Evolutionary conservation across 768 basidiomycete species (phyloP), one percentile per base, ranked within the genome.

Genomic region (Kwoniella sp.): DNA sequence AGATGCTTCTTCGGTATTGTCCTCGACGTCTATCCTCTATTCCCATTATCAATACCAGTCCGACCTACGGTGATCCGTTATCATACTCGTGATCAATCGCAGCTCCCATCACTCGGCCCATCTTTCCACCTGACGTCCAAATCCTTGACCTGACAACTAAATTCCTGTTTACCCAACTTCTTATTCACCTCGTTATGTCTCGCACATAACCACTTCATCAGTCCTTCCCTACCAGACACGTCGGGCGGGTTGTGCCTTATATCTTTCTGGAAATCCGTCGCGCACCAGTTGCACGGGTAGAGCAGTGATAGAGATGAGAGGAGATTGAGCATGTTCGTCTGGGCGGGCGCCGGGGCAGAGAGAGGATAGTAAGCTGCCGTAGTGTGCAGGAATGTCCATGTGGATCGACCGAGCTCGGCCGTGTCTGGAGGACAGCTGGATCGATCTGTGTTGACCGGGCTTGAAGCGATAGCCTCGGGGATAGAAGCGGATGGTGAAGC

Each of bases 321-420:
- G 26, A 98, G 84, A 72, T 85, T 84, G 34, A 91, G 83, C 93
- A 97, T 97, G 69, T 90, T 88, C 29, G 87, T 85, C 63, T 90
- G 88, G 72, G 95, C 92, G 5, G 83, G 82, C 0, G 87, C 84
- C 0, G 88, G 86, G 0, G 95, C 92, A 17, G 83, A 81, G n/a
- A 89, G 87, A 28, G 95, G 93, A 82, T 93, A 98, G 81, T 97
- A 96, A 23, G 95, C 92, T 0, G 93, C 94, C 4, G 95, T 89
- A 9, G 93, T 89, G 76, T 97, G 95, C 31, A 98, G 84, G 85
- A 98, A 98, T 17, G 93, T 89, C 95, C 95, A 97, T 1, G 95
- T 95, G 51, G 94, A 90, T 55, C 88, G 87, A 1, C 95, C 95
- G 55, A 98, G 88, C 64, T 87, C 85, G 76, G 93, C 92, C 51